Evolutionary conservation across 2,329 filamentous ascomycete species (phyloP), one percentile per base, ranked within the genome.

Genomic region (Penicillium glabrum): DNA sequence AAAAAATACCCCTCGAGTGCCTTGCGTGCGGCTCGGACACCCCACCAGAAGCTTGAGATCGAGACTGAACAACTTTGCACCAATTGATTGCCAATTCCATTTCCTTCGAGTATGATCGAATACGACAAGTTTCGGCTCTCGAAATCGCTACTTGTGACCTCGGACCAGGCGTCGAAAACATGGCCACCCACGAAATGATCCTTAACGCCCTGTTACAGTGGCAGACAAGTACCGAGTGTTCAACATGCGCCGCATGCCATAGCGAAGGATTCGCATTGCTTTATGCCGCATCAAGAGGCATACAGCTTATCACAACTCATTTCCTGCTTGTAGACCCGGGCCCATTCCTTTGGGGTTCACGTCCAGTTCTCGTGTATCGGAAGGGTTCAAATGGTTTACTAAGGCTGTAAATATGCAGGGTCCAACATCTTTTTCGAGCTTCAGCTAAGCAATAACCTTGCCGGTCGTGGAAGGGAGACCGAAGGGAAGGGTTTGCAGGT

Each of bases 11-110:
- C 29, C 33, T 46, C 35, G 41, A 47, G 47, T 50, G 47, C 47
- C 47, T 50, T 50, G 47, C 47, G 35, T 49, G 31, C 52, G n/a
- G 51, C 51, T 46, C 23, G 43, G 43, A 51, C 45, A 26, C 51
- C 33, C 48, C 56, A 43, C 55, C 11, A 44, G 53, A 49, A 50
- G 44, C 46, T 53, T 23, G 46, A 51, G 6, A 33, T 16, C 41
- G n/a, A 50, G 21, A 50, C 13, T 50, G 19, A 41, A 41, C 39
- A 23, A 41, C 10, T 16, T 11, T 50, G 33, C 33, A 27, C 21
- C 8, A 11, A 6, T 8, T 19, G 16, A 29, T 23, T 27, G 16
- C 16, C 7, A 35, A 29, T 41, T 39, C 14, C 23, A 26, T 21
- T 19, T 26, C 23, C 9, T 48, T 27, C 4, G 3, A 5, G 13